Conservation (phyloP, 140 eudicot genomes). For the Flaveria floridana region DNA sequence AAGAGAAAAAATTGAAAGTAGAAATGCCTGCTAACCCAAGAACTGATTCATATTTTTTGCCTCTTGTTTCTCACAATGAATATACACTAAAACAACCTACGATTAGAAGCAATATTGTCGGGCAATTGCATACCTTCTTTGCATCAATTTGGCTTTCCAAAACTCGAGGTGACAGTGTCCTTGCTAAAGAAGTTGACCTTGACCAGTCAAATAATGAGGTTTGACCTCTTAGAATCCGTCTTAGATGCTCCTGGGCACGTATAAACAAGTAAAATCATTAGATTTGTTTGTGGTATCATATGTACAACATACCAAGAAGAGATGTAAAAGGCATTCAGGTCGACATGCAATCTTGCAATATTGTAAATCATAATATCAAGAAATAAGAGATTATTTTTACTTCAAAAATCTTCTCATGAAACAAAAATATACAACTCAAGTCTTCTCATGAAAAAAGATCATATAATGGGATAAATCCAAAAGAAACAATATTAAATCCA, state of each 20-base stretch:
- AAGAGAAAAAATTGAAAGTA: neutral
- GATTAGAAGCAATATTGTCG: conserved; percentile 13
- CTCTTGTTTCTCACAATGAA: neutral
- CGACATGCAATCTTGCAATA: neutral
- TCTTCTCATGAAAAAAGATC: neutral
- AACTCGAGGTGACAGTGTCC: conserved; percentile 94
- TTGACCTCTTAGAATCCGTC: conserved; percentile 97
- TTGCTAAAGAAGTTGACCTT: conserved; percentile 90
- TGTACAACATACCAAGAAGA: conserved; percentile 4
- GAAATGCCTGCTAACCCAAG: neutral
- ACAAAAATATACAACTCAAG: neutral
- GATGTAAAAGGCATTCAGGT: neutral
- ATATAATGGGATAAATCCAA: neutral
- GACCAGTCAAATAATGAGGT: conserved; percentile 96
- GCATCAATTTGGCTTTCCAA: conserved; percentile 98
- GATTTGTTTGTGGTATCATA: conserved; percentile 4
- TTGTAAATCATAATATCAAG: neutral
- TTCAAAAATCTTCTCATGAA: conserved; percentile 1
- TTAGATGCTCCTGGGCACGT: conserved; percentile 67
- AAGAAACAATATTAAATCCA: neutral
- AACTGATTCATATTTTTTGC: neutral
- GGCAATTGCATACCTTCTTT: conserved; percentile 60
- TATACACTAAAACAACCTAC: neutral
- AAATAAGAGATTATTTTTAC: conserved; percentile 12
- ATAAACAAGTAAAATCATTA: conserved; percentile 16